These are phyloP conservation scores for Hyphopichia wangnamkhiaoensis DNA, from an alignment of 1,139 yeast species.

Conservation along the genomic window DNA sequence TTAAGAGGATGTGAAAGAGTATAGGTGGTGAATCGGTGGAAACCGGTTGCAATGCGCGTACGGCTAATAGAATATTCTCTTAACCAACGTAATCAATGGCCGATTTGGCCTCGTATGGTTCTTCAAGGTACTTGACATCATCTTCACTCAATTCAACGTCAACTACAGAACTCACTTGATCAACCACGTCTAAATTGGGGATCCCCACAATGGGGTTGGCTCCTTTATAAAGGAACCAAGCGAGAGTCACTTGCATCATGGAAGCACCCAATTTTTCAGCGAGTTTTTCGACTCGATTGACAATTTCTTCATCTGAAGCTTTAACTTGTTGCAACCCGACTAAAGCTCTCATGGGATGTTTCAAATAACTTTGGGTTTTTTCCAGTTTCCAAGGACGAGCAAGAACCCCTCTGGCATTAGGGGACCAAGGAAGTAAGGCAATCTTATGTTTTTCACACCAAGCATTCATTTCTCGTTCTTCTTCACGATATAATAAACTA, in stretches of 20 bases:
- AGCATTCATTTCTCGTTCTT: neutral
- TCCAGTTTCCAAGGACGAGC: constrained; percentile 6
- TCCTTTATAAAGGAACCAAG: constrained; percentile 55
- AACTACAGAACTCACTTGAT: constrained; percentile 49
- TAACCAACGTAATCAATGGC: no score
- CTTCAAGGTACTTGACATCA: constrained; percentile 47
- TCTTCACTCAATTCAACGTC: constrained; percentile 40
- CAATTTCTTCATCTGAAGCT: constrained; percentile 31
- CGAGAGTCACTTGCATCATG: constrained; percentile 55
- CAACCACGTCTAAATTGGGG: constrained; percentile 11
- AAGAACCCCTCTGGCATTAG: constrained; percentile 11
- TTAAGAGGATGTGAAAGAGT: no score
- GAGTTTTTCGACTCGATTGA: constrained; percentile 49
- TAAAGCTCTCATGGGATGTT: neutral
- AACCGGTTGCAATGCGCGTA: no score
- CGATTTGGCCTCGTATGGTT: no score
- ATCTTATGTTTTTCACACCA: constrained; percentile 4
- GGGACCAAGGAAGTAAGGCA: constrained; percentile 12
- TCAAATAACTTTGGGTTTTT: neutral
- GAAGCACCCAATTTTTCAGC: constrained; percentile 40
- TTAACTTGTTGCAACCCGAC: neutral
- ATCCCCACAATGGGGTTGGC: constrained; percentile 53
- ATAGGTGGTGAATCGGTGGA: no score
- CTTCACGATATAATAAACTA: constrained; percentile 12
- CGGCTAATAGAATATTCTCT: no score